These are phyloP conservation scores for Fusarium ramigenum DNA, from an alignment of 2,329 filamentous ascomycete genomes.

Conservation along the genomic window DNA sequence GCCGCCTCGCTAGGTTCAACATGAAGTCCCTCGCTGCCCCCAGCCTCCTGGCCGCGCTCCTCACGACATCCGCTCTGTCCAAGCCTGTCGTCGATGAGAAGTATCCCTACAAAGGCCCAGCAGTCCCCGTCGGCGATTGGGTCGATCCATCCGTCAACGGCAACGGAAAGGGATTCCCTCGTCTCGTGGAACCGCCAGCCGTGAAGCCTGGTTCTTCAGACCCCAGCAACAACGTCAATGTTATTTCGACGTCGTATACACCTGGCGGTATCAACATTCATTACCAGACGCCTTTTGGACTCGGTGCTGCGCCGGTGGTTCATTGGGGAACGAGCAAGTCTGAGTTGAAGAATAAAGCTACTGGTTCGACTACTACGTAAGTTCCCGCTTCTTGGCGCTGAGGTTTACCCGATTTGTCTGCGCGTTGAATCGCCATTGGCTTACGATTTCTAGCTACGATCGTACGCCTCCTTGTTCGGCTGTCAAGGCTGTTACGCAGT, in stretches of 20 bases:
- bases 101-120: not conserved
- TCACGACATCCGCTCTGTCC: not conserved
- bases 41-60: not conserved
- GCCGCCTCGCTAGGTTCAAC: not conserved
- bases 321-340: not conserved
- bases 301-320: not conserved
- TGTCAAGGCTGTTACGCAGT: not conserved
- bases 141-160: not conserved
- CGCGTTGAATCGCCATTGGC: not conserved
- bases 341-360: not conserved
- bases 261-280: not conserved
- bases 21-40: not conserved
- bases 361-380: not conserved
- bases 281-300: not conserved
- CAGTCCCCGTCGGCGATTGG: conserved; percentile 3
- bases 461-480: not conserved
- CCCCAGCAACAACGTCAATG: not conserved
- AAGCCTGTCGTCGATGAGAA: not conserved
- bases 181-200: not conserved
- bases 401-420: not conserved
- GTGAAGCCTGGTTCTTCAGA: not conserved
- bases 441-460: not conserved
- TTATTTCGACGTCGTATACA: not conserved
- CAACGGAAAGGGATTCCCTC: not conserved
- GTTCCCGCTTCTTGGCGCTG: not conserved